phyloP scores from a whole-genome alignment of 768 basidiomycete species.

The Amanita pseudoporphyria region DNA sequence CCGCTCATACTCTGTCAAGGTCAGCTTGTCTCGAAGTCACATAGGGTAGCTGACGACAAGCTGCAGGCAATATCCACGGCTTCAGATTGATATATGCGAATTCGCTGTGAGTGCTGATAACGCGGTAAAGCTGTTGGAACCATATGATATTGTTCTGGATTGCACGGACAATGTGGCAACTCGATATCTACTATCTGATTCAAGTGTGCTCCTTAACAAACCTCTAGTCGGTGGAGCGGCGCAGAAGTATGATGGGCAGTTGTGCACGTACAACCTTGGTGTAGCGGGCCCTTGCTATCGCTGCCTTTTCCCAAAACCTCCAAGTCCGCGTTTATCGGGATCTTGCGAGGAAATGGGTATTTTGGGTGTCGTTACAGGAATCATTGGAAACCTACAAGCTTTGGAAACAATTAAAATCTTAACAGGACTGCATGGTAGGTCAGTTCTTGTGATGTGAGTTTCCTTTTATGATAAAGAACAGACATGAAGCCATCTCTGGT shows the following conservation, averaged over 20 bases:
- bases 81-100: slow-evolving; percentile 47
- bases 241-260: slow-evolving; percentile 74
- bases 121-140: slow-evolving; percentile 46
- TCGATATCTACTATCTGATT: slow-evolving; percentile 88
- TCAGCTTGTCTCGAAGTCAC: slow-evolving; percentile 18
- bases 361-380: slow-evolving; percentile 79
- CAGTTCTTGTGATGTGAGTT: neutral
- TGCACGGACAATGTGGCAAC: slow-evolving; percentile 93
- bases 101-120: slow-evolving; percentile 50
- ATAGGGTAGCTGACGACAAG: neutral
- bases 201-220: slow-evolving; percentile 61
- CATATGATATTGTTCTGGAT: slow-evolving; percentile 78
- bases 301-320: slow-evolving; percentile 82
- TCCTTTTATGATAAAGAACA: slow-evolving; percentile 14
- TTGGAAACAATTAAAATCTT: slow-evolving; percentile 79
- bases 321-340: slow-evolving; percentile 51
- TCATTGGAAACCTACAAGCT: slow-evolving; percentile 87
- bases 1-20: slow-evolving; percentile 59
- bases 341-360: slow-evolving; percentile 88
- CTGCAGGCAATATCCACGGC: slow-evolving; percentile 62
- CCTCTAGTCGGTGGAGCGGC: slow-evolving; percentile 93
- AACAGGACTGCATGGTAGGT: slow-evolving; percentile 51
- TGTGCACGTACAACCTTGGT: slow-evolving; percentile 66
- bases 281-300: slow-evolving; percentile 82
- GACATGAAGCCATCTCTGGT: slow-evolving; percentile 58